Base-by-base conservation (phyloP, 805 yeast species). In the Clavispora asparagi region DNA sequence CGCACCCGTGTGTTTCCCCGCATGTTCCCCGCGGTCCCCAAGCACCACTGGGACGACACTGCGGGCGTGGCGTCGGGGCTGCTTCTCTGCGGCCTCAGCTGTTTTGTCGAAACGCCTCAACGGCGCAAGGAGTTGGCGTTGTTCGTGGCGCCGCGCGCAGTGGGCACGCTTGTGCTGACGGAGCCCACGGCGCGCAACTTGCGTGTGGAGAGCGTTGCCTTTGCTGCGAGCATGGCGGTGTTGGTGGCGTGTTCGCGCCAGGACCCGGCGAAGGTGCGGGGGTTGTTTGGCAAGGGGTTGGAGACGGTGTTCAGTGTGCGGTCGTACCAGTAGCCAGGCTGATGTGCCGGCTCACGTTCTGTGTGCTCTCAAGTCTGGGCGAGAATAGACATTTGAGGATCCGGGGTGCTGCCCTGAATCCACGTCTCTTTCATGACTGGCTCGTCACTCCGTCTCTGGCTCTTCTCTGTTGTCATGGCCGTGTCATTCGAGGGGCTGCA, bases 71-170 rank as follows among this genome's bases (percentile, higher is more conserved):
- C 65, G 3, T 52, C 63, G n/a, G 79, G 78, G 1, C 58, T 71
- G n/a, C 27, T 65, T 5, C 42, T 59, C 16, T 68, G 76, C 50
- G 79, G 79, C 6, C 61, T 71, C 48, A 68, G 77, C 50, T 59
- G 69, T 29, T 60, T 66, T 30, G 56, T 71, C 30, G 79, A 75
- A 45, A 60, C 62, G 6, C 62, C 65, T 1, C 65, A 59, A 43
- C 59, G 79, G 27, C 62, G 78, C 23, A 70, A 74, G 43, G 79
- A 74, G 49, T 68, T 74, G 59, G 76, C 78, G 0, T 61, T 74
- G 26, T 74, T 74, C 52, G 77, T 71, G 26, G 74, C 76, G 8
- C 76, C 71, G 3, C 50, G 68, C 40, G 71, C 69, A 14, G 53
- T 65, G 50, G 71, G 70, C 9, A 64, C 70, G 17, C 44, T 67